Evolutionary conservation across 2,329 filamentous ascomycete genomes (phyloP).

Genomic region (Fusarium brachygibbosum): DNA sequence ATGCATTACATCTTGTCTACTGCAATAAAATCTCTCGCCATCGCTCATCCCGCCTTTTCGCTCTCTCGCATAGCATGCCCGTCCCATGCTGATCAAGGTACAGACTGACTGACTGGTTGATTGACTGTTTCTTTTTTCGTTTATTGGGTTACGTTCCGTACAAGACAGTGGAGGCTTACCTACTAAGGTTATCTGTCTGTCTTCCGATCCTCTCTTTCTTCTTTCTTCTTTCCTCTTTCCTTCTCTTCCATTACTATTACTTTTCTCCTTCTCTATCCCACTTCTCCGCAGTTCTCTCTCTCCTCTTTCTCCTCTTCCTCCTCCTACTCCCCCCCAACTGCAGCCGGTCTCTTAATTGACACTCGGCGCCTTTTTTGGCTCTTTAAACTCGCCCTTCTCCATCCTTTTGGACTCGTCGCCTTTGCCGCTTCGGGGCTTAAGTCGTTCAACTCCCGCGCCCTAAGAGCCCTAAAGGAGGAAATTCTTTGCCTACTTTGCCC

Average conservation of each 20-base stretch:
- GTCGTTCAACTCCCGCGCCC: conserved; percentile 34
- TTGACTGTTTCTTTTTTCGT: conserved; percentile 32
- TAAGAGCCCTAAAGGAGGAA: conserved; percentile 26
- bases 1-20: conserved; percentile 23
- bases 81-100: not conserved
- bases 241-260: not conserved
- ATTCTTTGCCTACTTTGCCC: conserved; percentile 28
- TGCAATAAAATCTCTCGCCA: conserved; percentile 44
- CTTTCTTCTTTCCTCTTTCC: conserved; percentile 16
- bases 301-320: not conserved
- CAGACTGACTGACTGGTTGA: conserved; percentile 21
- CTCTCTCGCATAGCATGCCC: conserved; percentile 26
- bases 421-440: conserved; percentile 31
- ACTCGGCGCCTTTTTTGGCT: conserved; percentile 9
- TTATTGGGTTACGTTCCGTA: conserved; percentile 23
- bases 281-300: conserved; percentile 10
- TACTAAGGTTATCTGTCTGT: conserved; percentile 2
- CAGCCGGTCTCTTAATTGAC: conserved; percentile 28
- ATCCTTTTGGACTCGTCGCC: conserved; percentile 2
- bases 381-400: conserved; percentile 17
- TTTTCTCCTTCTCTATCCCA: conserved; percentile 3
- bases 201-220: not conserved
- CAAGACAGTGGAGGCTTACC: conserved; percentile 3
- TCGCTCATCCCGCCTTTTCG: conserved; percentile 39
- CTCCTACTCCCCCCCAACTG: not conserved